Percentiles rank a stretch among this genome's conserved stretches.
Conservation (phyloP, 352 stramenopile genomes). For the Phytophthora niederhauseri region DNA sequence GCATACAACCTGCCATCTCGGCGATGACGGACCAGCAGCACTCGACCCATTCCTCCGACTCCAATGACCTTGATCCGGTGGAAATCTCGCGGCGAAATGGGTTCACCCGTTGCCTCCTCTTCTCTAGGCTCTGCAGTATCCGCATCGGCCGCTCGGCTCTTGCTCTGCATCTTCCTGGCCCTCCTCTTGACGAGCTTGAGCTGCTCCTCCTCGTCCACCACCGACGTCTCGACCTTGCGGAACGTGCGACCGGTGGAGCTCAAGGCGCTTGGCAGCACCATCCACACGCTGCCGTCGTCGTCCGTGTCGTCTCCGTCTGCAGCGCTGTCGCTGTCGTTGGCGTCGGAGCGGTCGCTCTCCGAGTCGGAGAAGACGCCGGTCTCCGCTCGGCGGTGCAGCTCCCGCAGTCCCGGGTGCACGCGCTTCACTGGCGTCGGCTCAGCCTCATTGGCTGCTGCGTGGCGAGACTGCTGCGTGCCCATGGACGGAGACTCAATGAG, state of each 20-base stretch:
- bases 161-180: slow-evolving; percentile 89
- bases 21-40: slow-evolving; percentile 75
- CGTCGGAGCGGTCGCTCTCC: slow-evolving; percentile 28
- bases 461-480: slow-evolving; percentile 26
- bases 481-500: slow-evolving; percentile 8
- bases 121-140: background rate
- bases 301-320: slow-evolving; percentile 30
- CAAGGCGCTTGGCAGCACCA: slow-evolving; percentile 62
- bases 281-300: slow-evolving; percentile 31
- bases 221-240: slow-evolving; percentile 53
- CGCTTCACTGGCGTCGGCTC: background rate
- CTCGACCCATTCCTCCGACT: slow-evolving; percentile 86
- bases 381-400: slow-evolving; percentile 27
- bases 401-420: background rate
- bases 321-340: slow-evolving; percentile 11
- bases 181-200: slow-evolving; percentile 63
- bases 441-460: background rate
- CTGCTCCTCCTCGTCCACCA: slow-evolving; percentile 58
- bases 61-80: slow-evolving; percentile 90
- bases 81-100: slow-evolving; percentile 71
- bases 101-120: background rate
- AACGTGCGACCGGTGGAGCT: slow-evolving; percentile 59
- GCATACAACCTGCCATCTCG: slow-evolving; percentile 65
- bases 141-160: slow-evolving; percentile 9
- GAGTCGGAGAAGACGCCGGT: slow-evolving; percentile 41